phyloP scores from a whole-genome alignment of 2,329 filamentous ascomycete genomes.

The Colletotrichum sp. region DNA sequence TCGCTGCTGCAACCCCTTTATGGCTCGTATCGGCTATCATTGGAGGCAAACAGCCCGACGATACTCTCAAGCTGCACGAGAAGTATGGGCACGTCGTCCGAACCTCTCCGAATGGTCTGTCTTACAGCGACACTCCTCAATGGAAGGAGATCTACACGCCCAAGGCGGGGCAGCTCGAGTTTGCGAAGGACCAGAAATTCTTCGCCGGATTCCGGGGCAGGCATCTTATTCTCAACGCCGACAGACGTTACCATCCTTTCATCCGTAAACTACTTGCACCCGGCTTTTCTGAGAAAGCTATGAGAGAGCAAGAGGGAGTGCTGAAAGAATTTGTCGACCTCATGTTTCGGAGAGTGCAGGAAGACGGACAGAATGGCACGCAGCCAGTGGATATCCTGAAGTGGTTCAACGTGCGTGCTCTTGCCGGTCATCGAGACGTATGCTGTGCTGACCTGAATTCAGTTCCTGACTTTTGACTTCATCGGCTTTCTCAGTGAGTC shows the following conservation, averaged over 20 bases:
- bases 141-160: constrained; percentile 47
- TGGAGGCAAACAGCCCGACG: constrained; percentile 24
- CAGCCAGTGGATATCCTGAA: constrained; percentile 25
- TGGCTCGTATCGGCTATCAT: background rate
- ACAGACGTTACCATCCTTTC: background rate
- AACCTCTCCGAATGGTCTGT: constrained; percentile 49
- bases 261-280: constrained; percentile 14
- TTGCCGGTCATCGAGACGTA: background rate
- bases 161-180: background rate
- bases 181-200: background rate
- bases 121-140: constrained; percentile 38
- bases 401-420: constrained; percentile 26
- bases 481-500: constrained; percentile 27
- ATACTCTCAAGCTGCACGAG: constrained; percentile 36
- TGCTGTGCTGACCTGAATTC: background rate
- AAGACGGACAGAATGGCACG: constrained; percentile 23
- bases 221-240: constrained; percentile 19
- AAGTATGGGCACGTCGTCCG: constrained; percentile 50
- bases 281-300: constrained; percentile 25
- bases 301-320: constrained; percentile 26
- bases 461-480: constrained; percentile 31
- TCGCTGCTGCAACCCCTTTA: background rate
- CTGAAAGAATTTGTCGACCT: constrained; percentile 42
- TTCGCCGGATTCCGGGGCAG: background rate
- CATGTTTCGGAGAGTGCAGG: constrained; percentile 39